Evolutionary conservation across 345 rosid species (phyloP).

Genomic region (Linum tenue): DNA sequence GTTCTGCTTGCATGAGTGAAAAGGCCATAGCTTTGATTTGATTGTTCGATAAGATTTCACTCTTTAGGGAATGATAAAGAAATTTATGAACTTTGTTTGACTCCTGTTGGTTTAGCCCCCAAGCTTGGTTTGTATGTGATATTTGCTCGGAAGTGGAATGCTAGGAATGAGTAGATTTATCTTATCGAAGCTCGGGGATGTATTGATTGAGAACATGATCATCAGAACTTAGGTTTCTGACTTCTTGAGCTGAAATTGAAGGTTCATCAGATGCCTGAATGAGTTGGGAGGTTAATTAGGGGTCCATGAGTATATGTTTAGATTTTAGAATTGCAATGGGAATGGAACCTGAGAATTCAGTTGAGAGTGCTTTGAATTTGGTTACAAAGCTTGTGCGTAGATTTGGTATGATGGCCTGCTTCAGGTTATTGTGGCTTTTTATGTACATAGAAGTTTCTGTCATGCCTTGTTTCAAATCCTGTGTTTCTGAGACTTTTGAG

Average conservation of each 20-base stretch:
- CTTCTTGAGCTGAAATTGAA: background rate
- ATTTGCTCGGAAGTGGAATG: background rate
- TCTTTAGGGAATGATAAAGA: too few relatives aligned
- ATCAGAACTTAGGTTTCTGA: background rate
- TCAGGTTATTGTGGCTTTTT: background rate
- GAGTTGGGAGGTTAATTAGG: background rate
- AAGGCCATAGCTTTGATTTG: too few relatives aligned
- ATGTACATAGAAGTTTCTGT: background rate
- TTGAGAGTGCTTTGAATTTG: background rate
- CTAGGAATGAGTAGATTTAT: background rate
- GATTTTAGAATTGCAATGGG: background rate
- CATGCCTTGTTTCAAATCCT: too few relatives aligned
- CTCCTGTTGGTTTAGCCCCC: too few relatives aligned
- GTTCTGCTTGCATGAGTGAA: too few relatives aligned
- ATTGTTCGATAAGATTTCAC: too few relatives aligned
- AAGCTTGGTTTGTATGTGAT: background rate
- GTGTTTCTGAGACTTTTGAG: background rate
- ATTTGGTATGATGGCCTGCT: background rate
- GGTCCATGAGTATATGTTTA: too few relatives aligned
- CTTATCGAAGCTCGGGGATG: too few relatives aligned
- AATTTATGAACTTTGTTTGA: too few relatives aligned
- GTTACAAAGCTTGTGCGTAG: background rate
- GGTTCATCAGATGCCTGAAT: background rate
- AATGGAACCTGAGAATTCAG: background rate
- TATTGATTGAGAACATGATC: background rate